Evolutionary conservation across 257 asterid genomes (phyloP).

Genomic region (Solanum rostratum): DNA sequence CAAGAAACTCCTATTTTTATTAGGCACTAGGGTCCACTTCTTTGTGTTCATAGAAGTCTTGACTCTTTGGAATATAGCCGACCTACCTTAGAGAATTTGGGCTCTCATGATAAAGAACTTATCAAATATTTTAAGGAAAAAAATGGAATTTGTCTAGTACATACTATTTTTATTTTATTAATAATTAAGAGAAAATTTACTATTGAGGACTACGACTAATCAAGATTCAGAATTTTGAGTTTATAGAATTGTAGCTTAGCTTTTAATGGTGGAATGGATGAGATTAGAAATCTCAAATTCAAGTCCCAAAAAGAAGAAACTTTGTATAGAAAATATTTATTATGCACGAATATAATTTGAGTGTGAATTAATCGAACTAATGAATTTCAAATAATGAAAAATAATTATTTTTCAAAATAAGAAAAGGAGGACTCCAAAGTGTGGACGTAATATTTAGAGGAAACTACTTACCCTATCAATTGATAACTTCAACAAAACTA

Average conservation of each 20-base stretch:
- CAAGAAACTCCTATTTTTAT: not conserved
- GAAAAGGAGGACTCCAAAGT: not conserved
- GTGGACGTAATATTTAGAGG: not conserved
- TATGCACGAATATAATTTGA: not conserved
- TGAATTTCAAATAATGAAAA: not conserved
- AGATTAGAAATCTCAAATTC: not conserved
- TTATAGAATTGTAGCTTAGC: not conserved
- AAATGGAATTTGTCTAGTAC: not conserved
- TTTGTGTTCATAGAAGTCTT: not conserved
- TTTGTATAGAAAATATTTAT: not conserved
- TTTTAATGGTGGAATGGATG: not conserved
- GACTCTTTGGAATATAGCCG: not conserved
- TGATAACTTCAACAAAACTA: not conserved
- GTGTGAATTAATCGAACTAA: not conserved
- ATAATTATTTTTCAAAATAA: too few relatives aligned
- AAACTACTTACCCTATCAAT: not conserved
- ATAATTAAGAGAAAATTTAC: not conserved
- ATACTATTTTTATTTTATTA: too few relatives aligned
- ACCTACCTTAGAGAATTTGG: not conserved
- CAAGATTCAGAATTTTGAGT: not conserved
- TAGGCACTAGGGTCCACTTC: not conserved
- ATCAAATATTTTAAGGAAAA: not conserved
- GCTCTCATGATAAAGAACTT: not conserved
- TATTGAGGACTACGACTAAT: not conserved
- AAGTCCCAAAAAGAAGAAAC: not conserved